Conservation (phyloP, 352 stramenopile species). For the Globisporangium iwayamae region DNA sequence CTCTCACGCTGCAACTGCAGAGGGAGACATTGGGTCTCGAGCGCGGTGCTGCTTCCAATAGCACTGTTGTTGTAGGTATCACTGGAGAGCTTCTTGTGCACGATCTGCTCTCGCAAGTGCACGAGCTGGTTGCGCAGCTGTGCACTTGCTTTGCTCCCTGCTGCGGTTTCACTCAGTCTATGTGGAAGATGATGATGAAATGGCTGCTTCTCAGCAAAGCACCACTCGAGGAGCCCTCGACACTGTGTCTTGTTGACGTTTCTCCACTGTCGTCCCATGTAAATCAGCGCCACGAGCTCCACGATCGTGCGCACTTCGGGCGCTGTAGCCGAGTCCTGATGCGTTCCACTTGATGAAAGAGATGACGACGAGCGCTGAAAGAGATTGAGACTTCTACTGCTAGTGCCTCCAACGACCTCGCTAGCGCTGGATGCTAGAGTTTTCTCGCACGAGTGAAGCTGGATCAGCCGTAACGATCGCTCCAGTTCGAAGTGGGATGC, state of each 20-base stretch:
- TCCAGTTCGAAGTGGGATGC: conserved; percentile 43
- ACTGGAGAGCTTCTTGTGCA: conserved; percentile 13
- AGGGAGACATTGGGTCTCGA: conserved; percentile 6
- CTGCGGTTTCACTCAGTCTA: not conserved
- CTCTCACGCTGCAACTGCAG: conserved; percentile 10
- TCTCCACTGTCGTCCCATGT: conserved; percentile 27
- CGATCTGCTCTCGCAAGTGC: conserved; percentile 22
- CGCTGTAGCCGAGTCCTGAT: conserved; percentile 7
- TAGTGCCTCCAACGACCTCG: conserved; percentile 1
- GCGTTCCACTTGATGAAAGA: conserved; percentile 1
- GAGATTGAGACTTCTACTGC: conserved; percentile 1
- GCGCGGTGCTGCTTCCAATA: not conserved
- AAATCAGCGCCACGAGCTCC: conserved; percentile 29
- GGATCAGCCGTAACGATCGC: conserved; percentile 23
- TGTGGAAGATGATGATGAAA: not conserved
- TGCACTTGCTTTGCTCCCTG: conserved; percentile 2
- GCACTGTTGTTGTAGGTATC: not conserved
- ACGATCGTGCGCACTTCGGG: conserved; percentile 18
- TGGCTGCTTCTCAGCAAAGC: conserved; percentile 12
- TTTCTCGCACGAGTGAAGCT: conserved; percentile 28
- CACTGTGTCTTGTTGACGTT: conserved; percentile 25
- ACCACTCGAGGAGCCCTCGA: conserved; percentile 31
- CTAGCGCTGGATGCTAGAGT: conserved; percentile 23
- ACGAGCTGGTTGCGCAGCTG: conserved; percentile 16
- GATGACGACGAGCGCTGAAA: not conserved